Evolutionary conservation across 345 rosid genomes (phyloP).

Genomic region (Salix purpurea): DNA sequence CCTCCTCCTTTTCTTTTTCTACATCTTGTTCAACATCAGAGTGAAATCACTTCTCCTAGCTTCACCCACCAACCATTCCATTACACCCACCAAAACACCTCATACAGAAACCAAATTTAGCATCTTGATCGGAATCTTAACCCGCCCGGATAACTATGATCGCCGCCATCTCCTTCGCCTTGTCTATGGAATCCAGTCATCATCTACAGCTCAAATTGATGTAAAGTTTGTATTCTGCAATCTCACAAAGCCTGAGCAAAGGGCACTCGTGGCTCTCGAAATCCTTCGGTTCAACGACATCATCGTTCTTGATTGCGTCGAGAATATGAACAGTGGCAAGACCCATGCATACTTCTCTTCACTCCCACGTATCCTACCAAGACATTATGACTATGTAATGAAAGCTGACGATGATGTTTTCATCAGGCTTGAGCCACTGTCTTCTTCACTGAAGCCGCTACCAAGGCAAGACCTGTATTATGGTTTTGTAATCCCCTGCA

Average conservation of each 20-base stretch:
- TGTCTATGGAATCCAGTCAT: conserved; percentile 28
- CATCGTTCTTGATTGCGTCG: conserved; percentile 38
- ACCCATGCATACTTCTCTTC: conserved; percentile 43
- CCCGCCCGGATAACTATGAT: conserved; percentile 20
- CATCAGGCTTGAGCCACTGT: conserved; percentile 24
- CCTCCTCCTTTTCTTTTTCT: conserved; percentile 17
- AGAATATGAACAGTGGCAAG: conserved; percentile 45
- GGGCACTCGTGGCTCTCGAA: conserved; percentile 20
- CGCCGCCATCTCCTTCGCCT: conserved; percentile 43
- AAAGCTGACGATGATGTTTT: conserved; percentile 40
- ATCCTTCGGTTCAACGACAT: conserved; percentile 34
- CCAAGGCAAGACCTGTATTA: conserved; percentile 36
- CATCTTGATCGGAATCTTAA: conserved; percentile 39
- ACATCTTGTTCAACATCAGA: conserved; percentile 9
- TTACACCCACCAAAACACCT: not conserved
- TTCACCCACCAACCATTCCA: conserved; percentile 3
- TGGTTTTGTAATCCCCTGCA: conserved; percentile 40
- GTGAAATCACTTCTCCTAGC: conserved; percentile 5
- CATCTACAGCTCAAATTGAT: conserved; percentile 23
- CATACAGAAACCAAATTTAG: conserved; percentile 10
- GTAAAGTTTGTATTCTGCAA: conserved; percentile 38
- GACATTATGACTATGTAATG: conserved; percentile 34
- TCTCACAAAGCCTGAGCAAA: conserved; percentile 30
- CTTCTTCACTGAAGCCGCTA: conserved; percentile 20
- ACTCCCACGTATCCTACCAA: conserved; percentile 20